Evolutionary conservation across 2,329 filamentous ascomycete species (phyloP), one percentile per base, ranked within the genome.

Genomic region (Cladosporium cucumerinum): DNA sequence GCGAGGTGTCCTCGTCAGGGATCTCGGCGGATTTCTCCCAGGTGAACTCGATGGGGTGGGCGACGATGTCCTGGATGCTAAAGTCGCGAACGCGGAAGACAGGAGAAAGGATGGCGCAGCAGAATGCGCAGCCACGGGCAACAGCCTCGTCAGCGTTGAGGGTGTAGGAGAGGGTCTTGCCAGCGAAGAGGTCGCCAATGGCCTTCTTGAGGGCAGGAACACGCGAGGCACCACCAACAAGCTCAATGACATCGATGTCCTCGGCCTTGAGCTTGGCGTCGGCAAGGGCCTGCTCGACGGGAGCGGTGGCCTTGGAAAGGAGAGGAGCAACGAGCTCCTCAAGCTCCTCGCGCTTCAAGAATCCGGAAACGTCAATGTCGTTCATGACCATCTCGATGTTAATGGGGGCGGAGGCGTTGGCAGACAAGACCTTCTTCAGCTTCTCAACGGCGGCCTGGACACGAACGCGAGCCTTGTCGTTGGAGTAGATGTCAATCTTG

Each of bases 341-440:
- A 65, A 99, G 88, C 77, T 98, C 94, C 76, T 97, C 91, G 69
- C 95, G 90, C 78, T 94, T 97, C 75, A 99, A 85, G 85, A 96
- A 90, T 66, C 90, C 84, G 62, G 87, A 87, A 43, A 97, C 95
- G 78, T 99, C 95, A 67, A 97, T 84, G 78, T 99, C 95, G 80
- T 98, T 96, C 93, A 99, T 98, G 72, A 99, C 84, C 39, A 93
- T 97, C 84, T 99, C 95, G 74, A 99, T 96, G 85, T 93, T 98
- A 79, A 99, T 81, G 58, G 94, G 92, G 21, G 94, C 93, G 76
- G 90, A 86, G 72, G 93, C 90, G 82, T 98, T 98, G 77, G 95
- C 95, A 39, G 94, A 98, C 64, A 99, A 84, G 64, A 98, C 89
- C 88, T 98, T 98, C 89, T 99, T 99, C 77, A 96, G 83, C 86